Percentiles rank a stretch among this genome's conserved stretches.
Evolutionary conservation across 176 grass and related monocot genomes (phyloP).

Genomic region (Triticum urartu): DNA sequence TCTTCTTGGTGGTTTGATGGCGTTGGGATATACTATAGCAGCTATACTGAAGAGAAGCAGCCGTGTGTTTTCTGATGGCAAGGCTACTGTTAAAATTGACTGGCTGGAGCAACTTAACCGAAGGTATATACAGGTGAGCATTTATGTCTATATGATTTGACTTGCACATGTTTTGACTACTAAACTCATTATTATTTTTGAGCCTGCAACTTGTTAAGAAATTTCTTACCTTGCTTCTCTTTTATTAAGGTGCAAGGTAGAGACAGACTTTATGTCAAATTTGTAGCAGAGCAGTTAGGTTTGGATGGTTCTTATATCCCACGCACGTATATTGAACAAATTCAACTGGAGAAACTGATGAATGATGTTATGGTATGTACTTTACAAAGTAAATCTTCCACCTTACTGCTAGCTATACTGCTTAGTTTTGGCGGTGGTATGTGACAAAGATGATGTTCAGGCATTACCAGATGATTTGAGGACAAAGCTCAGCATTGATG

Average conservation of each 20-base stretch:
- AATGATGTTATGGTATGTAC: conserved; percentile 93
- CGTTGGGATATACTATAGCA: conserved; percentile 93
- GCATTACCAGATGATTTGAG: conserved; percentile 96
- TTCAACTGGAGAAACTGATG: conserved; percentile 95
- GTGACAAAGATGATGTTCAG: conserved; percentile 49
- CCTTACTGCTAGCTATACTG: conserved; percentile 14
- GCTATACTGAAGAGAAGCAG: conserved; percentile 94
- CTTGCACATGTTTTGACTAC: conserved; percentile 1
- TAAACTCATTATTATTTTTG: conserved; percentile 9
- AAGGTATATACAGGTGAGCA: conserved; percentile 77
- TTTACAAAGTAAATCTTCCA: background rate
- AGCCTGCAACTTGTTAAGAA: background rate
- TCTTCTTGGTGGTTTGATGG: conserved; percentile 99
- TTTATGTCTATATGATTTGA: conserved; percentile 16
- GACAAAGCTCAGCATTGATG: conserved; percentile 90
- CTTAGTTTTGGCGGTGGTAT: conserved; percentile 15
- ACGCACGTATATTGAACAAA: conserved; percentile 97
- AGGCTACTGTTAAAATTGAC: conserved; percentile 92
- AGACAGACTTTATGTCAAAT: conserved; percentile 77
- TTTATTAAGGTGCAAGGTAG: conserved; percentile 83
- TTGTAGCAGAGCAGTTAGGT: conserved; percentile 69
- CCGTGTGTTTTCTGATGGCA: conserved; percentile 80
- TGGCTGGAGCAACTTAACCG: conserved; percentile 89
- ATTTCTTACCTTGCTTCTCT: conserved; percentile 10
- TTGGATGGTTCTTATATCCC: conserved; percentile 88